Evolutionary conservation across 371 early-diverging fungal species (phyloP), one percentile per base, ranked within the genome.

Genomic region (Actinomucor elegans): DNA sequence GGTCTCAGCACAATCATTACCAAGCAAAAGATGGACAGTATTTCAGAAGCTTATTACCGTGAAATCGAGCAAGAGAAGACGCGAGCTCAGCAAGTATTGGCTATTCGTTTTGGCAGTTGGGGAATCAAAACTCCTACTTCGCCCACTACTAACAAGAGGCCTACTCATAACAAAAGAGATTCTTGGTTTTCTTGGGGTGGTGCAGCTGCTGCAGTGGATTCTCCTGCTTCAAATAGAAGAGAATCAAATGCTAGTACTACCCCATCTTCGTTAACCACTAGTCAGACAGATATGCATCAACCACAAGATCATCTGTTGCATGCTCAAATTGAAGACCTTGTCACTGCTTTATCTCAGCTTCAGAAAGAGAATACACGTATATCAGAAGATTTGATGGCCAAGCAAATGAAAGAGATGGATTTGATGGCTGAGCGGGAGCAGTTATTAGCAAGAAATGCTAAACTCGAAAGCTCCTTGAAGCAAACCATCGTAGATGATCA

Each of bases 1-100:
- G 64, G 76, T 12, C 77, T 96, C 12, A 79, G 81, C 35, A 67
- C 76, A 5, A 48, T 67, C n/a, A 87, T 96, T 48, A 80, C 90
- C 15, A 83, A 82, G 40, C 66, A 71, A 29, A 86, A 86, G 55
- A 74, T 96, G 48, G 90, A 85, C 46, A 75, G 71, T 17, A 79
- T 95, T n/a, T 85, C 91, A 0, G 77, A 70, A 10, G 69, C 73
- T 35, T 88, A 90, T 59, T 56, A 77, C 7, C 66, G 67, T 4
- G 80, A 83, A 38, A 53, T 79, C 10, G 82, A 79, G 42, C 81
- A 83, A 50, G 80, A 80, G 57, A 81, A 83, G 52, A 66, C 69
- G 27, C 67, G 76, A 6, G 67, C 79, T 0, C 82, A 77, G 8
- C 80, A 83, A 57, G 71, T 79, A 3, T 57, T 80, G 1, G 77